phyloP scores from a whole-genome alignment of 306 rosid species.

The Prunus mume region DNA sequence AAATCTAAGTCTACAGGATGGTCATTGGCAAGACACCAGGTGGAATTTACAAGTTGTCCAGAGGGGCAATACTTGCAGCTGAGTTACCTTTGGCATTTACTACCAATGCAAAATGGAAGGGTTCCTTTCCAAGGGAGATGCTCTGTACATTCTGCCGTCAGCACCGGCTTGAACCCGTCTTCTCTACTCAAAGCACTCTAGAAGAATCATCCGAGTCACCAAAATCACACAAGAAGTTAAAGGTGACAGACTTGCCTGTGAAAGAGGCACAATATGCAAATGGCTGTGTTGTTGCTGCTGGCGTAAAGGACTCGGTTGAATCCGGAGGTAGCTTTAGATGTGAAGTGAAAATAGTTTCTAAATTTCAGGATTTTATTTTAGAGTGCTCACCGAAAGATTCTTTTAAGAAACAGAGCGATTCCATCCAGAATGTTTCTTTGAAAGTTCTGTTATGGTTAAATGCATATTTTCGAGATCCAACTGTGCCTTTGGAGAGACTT shows the following conservation, averaged over 20 bases:
- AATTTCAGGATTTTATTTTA: conserved; percentile 54
- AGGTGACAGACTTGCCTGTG: conserved; percentile 38
- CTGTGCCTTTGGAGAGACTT: conserved; percentile 43
- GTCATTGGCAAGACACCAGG: conserved; percentile 77
- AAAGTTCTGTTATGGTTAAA: conserved; percentile 73
- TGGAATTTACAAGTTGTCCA: conserved; percentile 83
- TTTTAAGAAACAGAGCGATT: conserved; percentile 70
- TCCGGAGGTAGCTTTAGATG: conserved; percentile 49
- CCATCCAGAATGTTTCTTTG: conserved; percentile 77
- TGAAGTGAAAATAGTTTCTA: conserved; percentile 62
- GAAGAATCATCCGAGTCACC: conserved; percentile 44
- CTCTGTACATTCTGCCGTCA: conserved; percentile 82
- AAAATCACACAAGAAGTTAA: conserved; percentile 45
- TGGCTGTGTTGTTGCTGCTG: conserved; percentile 37
- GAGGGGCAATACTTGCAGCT: conserved; percentile 70
- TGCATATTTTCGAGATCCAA: conserved; percentile 48
- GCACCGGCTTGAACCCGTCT: conserved; percentile 74
- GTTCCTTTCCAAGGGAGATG: conserved; percentile 77
- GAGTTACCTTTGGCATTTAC: conserved; percentile 73
- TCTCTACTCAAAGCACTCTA: conserved; percentile 35
- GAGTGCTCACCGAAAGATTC: conserved; percentile 57
- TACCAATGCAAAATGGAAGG: conserved; percentile 84
- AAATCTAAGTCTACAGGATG: conserved; percentile 57
- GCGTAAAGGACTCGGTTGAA: conserved; percentile 37
- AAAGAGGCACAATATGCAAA: conserved; percentile 33